These are phyloP conservation scores for Yarrowia keelungensis DNA, from an alignment of 805 yeast genomes.

Conservation along the genomic window DNA sequence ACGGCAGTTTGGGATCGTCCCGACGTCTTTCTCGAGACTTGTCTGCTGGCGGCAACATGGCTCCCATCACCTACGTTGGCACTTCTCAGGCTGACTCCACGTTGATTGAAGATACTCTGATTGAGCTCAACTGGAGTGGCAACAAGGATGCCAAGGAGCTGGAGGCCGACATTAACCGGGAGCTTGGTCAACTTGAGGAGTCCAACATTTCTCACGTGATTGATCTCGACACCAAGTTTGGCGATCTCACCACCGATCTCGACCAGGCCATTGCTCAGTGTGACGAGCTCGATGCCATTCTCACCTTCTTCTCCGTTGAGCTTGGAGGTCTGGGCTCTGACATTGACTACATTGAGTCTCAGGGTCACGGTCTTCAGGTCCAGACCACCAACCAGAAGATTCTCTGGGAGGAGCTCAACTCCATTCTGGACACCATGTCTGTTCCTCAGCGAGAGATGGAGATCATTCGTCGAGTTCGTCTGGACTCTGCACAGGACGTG, in stretches of 20 bases:
- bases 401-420: slow-evolving; percentile 72
- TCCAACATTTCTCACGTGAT: slow-evolving; percentile 64
- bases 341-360: slow-evolving; percentile 71
- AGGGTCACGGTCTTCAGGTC: slow-evolving; percentile 83
- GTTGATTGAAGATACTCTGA: slow-evolving; percentile 68
- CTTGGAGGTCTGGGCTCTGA: slow-evolving; percentile 70
- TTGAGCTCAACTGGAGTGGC: slow-evolving; percentile 78
- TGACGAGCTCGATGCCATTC: slow-evolving; percentile 59
- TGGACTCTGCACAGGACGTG: slow-evolving; percentile 58
- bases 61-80: slow-evolving; percentile 29
- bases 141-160: slow-evolving; percentile 67
- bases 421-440: slow-evolving; percentile 73
- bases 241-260: slow-evolving; percentile 55
- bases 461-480: slow-evolving; percentile 56
- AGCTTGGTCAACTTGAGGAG: slow-evolving; percentile 67
- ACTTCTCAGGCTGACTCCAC: slow-evolving; percentile 42
- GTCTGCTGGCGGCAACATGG: slow-evolving; percentile 15
- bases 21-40: slow-evolving; percentile 21
- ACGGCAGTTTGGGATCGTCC: slow-evolving; percentile 23
- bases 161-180: slow-evolving; percentile 63
- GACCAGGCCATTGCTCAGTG: slow-evolving; percentile 60
- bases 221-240: slow-evolving; percentile 56
- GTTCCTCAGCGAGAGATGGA: slow-evolving; percentile 63
- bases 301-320: slow-evolving; percentile 66
- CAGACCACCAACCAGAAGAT: slow-evolving; percentile 79